Evolutionary conservation across 495 filamentous ascomycete genomes (phyloP), one percentile per base, ranked within the genome.

Genomic region (Neurospora sp.): DNA sequence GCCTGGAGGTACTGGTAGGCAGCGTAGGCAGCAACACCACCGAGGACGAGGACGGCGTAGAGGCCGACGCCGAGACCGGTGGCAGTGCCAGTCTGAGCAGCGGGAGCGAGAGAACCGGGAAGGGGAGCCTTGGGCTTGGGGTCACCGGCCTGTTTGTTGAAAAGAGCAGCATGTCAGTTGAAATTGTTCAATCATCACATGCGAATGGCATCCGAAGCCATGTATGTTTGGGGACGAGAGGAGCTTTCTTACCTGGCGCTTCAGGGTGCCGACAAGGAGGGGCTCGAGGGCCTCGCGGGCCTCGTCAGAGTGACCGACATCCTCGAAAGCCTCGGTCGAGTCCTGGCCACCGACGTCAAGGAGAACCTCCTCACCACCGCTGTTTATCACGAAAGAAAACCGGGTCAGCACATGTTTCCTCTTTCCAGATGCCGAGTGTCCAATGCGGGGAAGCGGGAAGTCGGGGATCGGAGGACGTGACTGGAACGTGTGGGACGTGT

Each of bases 301-400:
- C 87, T 99, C 96, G 82, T 99, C 96, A 82, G 92, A 96, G 91
- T 99, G 96, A 75, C 96, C 96, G 81, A 99, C 96, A 84, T 99
- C 96, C 86, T 99, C 96, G 82, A 99, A 99, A 72, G 96, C 94
- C 84, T 98, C 96, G 78, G 96, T 97, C 77, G 94, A 92, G 85
- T 99, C 96, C 85, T 97, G 94, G 79, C 96, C 96, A 79, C 87
- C 96, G 76, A 98, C 94, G 80, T 99, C 96, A 77, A 98, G 89
- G 39, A 99, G 86, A 77, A 98, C 96, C 87, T 99, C 96, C 85
- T 98, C 96, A 84, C 96, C 96, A 86, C 96, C 96, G 71, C 96
- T 99, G 80, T 73, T 72, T 9, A 38, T 42, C 23, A 44, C 39
- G 5, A 48, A 38, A 54, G 5, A 54, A 54, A 54, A 14, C 10